Base-by-base conservation (phyloP, 2,329 filamentous ascomycete species). In the Alternaria sp. region DNA sequence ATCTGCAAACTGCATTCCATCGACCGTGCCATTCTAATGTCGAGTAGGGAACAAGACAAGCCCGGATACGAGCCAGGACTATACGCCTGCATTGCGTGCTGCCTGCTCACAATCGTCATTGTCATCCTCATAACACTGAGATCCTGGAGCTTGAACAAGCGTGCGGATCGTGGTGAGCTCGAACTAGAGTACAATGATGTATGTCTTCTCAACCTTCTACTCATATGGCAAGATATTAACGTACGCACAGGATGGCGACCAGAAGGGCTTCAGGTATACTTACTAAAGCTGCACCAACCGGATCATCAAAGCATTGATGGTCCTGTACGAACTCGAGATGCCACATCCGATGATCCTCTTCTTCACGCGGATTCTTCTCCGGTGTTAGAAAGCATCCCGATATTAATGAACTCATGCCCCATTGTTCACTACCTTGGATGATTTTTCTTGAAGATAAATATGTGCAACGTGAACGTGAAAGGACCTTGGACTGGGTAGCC, bases 151-250 rank as follows among this genome's bases (percentile, higher is more conserved):
- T 70, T 76, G 59, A 84, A 83, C 62, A 74, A 74, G 66, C 75
- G 74, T 57, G 78, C 78, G 0, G 82, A 78, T 33, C 73, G 81
- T 6, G 82, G 82, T 18, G 80, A 82, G 65, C 61, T 80, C n/a
- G 72, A 81, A 63, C 71, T 84, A 12, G 80, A 82, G 65, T 78
- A 78, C 60, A 72, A 69, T 26, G 78, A 75, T 58, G 78, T 79
- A 66, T 75, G 75, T 75, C 49, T 14, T 26, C 44, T 11, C 6
- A 37, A 43, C 7, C 46, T 25, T 20, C 20, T 6, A n/a, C n/a
- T 10, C 11, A 12, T 11, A 10, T 26, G 18, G 6, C 28, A 49
- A 30, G n/a, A 43, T 63, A 30, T 57, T 76, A 65, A 75, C 64
- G 28, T 21, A 3, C 55, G 10, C 46, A 30, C 61, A 75, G 73